These are phyloP conservation scores for Luffa acutangula DNA, from an alignment of 306 rosid genomes.

Conservation along the genomic window DNA sequence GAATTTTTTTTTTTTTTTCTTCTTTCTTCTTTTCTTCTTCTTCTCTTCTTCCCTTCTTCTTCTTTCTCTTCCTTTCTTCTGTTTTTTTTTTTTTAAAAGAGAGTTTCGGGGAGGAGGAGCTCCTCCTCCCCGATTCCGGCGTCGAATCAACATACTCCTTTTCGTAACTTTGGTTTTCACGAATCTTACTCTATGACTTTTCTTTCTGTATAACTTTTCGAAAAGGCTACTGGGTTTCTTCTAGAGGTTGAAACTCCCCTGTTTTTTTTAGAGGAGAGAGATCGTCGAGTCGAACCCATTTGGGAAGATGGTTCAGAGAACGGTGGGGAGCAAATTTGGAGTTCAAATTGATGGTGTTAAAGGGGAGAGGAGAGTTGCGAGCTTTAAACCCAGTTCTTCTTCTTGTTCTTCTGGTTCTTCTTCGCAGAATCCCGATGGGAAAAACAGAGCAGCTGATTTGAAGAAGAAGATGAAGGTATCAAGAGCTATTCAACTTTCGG, in stretches of 20 bases:
- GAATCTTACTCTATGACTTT: not conserved
- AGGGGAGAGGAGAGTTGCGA: conserved; percentile 35
- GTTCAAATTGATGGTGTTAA: conserved; percentile 54
- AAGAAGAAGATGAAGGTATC: conserved; percentile 81
- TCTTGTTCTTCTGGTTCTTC: conserved; percentile 9
- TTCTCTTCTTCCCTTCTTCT: no score
- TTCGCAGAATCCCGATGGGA: conserved; percentile 52
- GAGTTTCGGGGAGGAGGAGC: no score
- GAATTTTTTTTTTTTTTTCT: no score
- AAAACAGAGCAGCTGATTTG: conserved; percentile 56
- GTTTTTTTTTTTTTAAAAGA: no score
- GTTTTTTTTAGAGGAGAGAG: conserved; percentile 26
- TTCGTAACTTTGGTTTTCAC: conserved; percentile 10
- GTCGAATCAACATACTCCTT: no score
- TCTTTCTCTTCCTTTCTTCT: no score
- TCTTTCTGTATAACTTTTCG: not conserved
- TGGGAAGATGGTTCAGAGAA: conserved; percentile 71
- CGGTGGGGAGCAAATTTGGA: conserved; percentile 48
- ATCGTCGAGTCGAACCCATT: conserved; percentile 8
- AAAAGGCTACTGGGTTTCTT: not conserved
- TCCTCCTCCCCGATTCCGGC: no score
- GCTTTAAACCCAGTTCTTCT: conserved; percentile 27
- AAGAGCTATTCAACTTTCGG: conserved; percentile 48
- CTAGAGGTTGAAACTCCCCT: not conserved
- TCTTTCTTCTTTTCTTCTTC: no score